Evolutionary conservation across 371 early-diverging fungal species (phyloP).

Genomic region (Mucor circinelloides): DNA sequence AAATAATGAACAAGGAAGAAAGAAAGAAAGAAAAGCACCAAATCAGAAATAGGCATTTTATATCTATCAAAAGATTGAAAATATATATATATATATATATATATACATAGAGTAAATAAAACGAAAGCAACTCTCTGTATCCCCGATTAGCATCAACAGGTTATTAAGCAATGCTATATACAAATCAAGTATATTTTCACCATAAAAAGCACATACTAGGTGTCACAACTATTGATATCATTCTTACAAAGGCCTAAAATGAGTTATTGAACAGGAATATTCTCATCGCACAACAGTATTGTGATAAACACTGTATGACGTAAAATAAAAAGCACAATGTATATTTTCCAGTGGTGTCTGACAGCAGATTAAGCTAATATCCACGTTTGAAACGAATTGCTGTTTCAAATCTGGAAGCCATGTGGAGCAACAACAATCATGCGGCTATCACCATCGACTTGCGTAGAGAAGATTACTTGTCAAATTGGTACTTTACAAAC

Average conservation of each 20-base stretch:
- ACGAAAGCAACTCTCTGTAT: neutral
- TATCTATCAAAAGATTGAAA: neutral
- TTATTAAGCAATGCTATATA: neutral
- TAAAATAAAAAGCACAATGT: neutral
- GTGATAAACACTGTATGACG: neutral
- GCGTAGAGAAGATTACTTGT: no score
- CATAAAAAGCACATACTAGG: neutral
- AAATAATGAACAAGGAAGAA: neutral
- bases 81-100: neutral
- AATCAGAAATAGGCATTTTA: neutral
- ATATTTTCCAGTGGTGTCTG: neutral
- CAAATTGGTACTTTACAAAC: neutral
- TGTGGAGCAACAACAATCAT: no score
- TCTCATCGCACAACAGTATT: neutral
- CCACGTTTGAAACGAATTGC: neutral
- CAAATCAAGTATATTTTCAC: constrained; percentile 8
- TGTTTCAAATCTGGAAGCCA: no score
- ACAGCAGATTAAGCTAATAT: neutral
- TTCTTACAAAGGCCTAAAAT: neutral
- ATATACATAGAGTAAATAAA: neutral
- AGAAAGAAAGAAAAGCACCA: neutral
- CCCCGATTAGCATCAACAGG: neutral
- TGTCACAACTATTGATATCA: neutral
- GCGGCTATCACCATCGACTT: no score
- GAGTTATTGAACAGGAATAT: neutral